Conservation (phyloP, 805 yeast species). For the Yamadazyma tumulicola region DNA sequence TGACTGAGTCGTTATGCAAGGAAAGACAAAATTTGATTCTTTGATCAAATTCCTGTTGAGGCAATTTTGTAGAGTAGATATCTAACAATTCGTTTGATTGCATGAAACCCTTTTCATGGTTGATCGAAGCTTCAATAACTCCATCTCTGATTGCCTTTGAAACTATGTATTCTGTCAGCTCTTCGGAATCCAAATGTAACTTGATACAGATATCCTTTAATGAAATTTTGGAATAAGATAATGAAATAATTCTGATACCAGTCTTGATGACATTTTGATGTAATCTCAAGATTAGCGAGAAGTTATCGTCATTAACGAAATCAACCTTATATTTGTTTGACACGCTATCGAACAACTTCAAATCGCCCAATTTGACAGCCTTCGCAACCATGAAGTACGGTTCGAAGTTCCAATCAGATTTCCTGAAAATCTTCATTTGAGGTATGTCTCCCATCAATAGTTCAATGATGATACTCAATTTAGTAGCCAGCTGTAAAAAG, state of each 20-base stretch:
- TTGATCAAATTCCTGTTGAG: constrained; percentile 85
- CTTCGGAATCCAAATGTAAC: constrained; percentile 88
- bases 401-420: constrained; percentile 53
- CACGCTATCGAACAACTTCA: constrained; percentile 72
- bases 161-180: constrained; percentile 94
- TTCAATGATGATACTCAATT: constrained; percentile 83
- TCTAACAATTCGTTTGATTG: constrained; percentile 84
- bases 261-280: constrained; percentile 98
- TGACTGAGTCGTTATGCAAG: constrained; percentile 86
- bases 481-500: constrained; percentile 84
- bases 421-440: constrained; percentile 75
- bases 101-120: constrained; percentile 88
- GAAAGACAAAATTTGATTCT: constrained; percentile 90
- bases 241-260: constrained; percentile 88
- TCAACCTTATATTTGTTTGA: constrained; percentile 57
- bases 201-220: constrained; percentile 91
- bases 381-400: constrained; percentile 87
- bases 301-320: constrained; percentile 74
- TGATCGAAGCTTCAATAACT: constrained; percentile 90
- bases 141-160: constrained; percentile 97
- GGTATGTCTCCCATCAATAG: constrained; percentile 96
- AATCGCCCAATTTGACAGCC: constrained; percentile 91
- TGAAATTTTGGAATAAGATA: constrained; percentile 87
- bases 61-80: constrained; percentile 81
- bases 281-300: constrained; percentile 79